Conservation (phyloP, 805 yeast species). For the Metschnikowia dekortorum region DNA sequence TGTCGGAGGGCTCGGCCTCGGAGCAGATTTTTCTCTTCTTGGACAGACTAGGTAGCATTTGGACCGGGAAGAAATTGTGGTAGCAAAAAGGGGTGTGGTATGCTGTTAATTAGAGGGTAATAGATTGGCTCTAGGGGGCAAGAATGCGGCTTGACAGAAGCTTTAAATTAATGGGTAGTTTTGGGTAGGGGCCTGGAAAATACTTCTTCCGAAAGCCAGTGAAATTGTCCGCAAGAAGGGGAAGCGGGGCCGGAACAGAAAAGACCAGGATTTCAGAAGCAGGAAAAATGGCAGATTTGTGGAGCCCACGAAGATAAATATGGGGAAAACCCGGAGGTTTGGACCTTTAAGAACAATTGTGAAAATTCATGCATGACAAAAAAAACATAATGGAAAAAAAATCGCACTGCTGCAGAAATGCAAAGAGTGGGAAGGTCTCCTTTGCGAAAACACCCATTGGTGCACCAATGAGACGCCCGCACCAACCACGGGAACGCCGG, state of each 20-base stretch:
- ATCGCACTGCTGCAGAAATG: background rate
- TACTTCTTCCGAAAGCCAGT: no score
- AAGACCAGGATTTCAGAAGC: background rate
- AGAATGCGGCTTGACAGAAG: no score
- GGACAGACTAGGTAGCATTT: background rate
- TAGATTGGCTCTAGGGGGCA: no score
- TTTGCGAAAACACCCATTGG: background rate
- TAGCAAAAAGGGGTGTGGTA: background rate
- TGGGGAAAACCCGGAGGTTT: background rate
- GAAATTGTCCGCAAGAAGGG: background rate
- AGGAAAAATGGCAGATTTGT: no score
- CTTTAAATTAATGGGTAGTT: no score
- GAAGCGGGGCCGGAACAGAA: background rate
- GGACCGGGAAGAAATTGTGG: background rate
- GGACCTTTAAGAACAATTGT: background rate
- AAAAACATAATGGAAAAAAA: background rate
- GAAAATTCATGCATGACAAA: conserved; percentile 1
- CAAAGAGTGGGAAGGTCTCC: background rate
- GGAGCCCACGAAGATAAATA: background rate
- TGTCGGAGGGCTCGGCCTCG: conserved; percentile 16
- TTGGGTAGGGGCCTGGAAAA: no score
- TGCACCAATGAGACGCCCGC: no score
- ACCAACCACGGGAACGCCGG: no score
- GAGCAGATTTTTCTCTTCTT: background rate
- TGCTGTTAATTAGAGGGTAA: no score